phyloP scores from a whole-genome alignment of 108 stramenopile species.

The Pseudonitzschia delicatissima region DNA sequence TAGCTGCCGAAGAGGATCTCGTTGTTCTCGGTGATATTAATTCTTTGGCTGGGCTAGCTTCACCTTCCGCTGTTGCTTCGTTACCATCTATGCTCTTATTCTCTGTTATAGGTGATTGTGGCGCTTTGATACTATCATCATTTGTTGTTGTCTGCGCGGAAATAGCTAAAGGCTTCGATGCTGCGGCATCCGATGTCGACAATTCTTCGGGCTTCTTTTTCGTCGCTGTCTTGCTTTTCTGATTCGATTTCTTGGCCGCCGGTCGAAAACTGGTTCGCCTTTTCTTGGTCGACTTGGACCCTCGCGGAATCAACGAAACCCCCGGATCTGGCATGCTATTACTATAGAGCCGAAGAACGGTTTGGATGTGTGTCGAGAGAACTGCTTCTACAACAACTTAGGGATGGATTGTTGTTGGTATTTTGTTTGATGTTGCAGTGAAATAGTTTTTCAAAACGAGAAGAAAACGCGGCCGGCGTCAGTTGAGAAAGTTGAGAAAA shows the following conservation, averaged over 20 bases:
- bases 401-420: too few species aligned
- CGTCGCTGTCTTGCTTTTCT: slow-evolving; percentile 6
- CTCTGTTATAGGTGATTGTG: not conserved
- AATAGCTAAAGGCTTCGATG: not conserved
- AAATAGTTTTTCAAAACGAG: too few species aligned
- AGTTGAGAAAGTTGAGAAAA: too few species aligned
- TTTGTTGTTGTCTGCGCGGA: not conserved
- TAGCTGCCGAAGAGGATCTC: not conserved
- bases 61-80: not conserved
- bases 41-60: not conserved
- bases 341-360: too few species aligned
- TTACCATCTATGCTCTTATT: not conserved
- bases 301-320: slow-evolving; percentile 25
- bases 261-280: slow-evolving; percentile 28
- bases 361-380: too few species aligned
- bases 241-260: slow-evolving; percentile 17
- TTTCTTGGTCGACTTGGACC: slow-evolving; percentile 29
- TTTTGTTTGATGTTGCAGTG: too few species aligned
- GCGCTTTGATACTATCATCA: not conserved
- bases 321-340: slow-evolving; percentile 2
- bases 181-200: not conserved
- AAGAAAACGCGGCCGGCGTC: too few species aligned
- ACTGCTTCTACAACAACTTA: too few species aligned
- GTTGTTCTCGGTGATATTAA: not conserved
- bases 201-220: not conserved